phyloP scores from a whole-genome alignment of 2,329 filamentous ascomycete species.

The Stemphylium vesicarium region DNA sequence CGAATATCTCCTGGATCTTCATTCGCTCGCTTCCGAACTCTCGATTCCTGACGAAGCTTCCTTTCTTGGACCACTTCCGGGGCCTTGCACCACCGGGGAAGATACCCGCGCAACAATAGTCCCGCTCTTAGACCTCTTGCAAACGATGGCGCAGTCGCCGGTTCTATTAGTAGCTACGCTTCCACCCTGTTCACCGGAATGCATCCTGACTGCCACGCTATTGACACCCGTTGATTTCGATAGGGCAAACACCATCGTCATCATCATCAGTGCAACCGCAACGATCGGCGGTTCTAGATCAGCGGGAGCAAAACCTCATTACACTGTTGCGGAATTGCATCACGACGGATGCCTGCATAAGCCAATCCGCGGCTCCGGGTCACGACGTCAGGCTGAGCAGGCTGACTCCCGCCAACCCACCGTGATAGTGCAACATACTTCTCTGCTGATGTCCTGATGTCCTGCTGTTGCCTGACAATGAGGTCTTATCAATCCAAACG shows the following conservation, averaged over 20 bases:
- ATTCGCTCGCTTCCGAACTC: background rate
- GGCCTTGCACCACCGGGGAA: no score
- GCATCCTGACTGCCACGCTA: background rate
- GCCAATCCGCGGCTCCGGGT: background rate
- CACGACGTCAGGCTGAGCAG: slow-evolving; percentile 4
- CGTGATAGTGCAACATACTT: slow-evolving; percentile 25
- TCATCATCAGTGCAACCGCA: background rate
- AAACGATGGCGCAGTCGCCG: background rate
- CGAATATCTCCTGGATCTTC: no score
- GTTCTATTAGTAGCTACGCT: background rate
- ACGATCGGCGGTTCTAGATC: background rate
- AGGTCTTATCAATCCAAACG: background rate
- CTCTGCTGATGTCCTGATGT: slow-evolving; percentile 29
- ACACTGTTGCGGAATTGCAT: no score
- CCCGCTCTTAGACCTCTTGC: no score
- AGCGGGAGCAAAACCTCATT: background rate
- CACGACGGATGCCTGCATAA: background rate
- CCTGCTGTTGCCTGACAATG: background rate
- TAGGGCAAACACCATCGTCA: slow-evolving; percentile 7
- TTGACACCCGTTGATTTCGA: background rate
- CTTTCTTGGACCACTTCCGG: no score
- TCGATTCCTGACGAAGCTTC: background rate
- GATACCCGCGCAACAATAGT: no score
- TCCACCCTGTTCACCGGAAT: background rate
- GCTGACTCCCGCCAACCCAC: slow-evolving; percentile 3